These are phyloP conservation scores for Aspergillus awamori DNA, from an alignment of 2,329 filamentous ascomycete species.

Conservation along the genomic window DNA sequence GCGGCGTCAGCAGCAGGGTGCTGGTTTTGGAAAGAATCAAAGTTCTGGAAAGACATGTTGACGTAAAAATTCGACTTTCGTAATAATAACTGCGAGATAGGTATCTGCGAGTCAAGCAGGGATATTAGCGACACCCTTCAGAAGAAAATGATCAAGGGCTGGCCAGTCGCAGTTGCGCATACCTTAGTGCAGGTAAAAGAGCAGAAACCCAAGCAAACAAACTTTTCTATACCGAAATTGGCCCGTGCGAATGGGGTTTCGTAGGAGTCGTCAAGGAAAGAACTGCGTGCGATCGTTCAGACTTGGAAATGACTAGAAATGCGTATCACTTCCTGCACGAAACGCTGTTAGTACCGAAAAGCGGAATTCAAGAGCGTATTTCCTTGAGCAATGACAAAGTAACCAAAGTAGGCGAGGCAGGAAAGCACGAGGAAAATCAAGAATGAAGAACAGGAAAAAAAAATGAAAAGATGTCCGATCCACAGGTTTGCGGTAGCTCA, in stretches of 20 bases:
- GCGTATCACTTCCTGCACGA: conserved; percentile 31
- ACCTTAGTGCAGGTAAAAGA: conserved; percentile 28
- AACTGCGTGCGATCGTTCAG: conserved; percentile 38
- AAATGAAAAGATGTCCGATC: neutral
- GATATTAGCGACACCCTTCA: neutral
- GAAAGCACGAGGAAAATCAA: neutral
- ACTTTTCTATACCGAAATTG: conserved; percentile 36
- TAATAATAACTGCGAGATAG: conserved; percentile 24
- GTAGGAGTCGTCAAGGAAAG: conserved; percentile 47
- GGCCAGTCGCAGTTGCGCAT: conserved; percentile 9
- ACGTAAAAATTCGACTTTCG: conserved; percentile 24
- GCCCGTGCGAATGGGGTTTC: conserved; percentile 41
- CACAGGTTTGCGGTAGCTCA: neutral
- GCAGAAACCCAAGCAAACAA: conserved; percentile 27
- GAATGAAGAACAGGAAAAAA: neutral
- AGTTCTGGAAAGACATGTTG: conserved; percentile 68
- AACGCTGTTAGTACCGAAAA: conserved; percentile 17
- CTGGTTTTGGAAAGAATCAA: conserved; percentile 65
- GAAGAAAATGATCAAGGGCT: neutral
- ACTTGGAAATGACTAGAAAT: conserved; percentile 34
- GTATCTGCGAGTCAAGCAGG: conserved; percentile 14
- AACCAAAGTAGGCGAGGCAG: neutral
- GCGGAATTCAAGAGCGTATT: neutral
- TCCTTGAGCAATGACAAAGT: neutral
- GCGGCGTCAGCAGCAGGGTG: conserved; percentile 59